These are phyloP conservation scores for Plectosphaerella sp. DNA, from an alignment of 2,329 filamentous ascomycete genomes.

Conservation along the genomic window DNA sequence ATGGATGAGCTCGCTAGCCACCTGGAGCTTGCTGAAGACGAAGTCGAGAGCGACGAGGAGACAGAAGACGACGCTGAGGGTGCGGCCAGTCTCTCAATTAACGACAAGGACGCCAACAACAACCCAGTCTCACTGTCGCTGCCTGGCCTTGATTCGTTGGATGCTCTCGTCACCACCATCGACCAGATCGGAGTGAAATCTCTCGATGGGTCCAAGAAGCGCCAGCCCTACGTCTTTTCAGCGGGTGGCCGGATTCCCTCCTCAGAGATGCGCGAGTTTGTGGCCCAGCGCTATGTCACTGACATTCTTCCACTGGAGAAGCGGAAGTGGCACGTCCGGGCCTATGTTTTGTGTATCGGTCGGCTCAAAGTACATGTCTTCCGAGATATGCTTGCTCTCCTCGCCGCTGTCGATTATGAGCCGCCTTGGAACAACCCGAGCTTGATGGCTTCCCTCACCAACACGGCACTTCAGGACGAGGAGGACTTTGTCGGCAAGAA, in stretches of 20 bases:
- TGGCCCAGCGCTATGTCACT: constrained; percentile 31
- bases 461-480: constrained; percentile 29
- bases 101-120: constrained; percentile 2
- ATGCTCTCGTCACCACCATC: constrained; percentile 23
- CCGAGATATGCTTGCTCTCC: constrained; percentile 27
- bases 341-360: constrained; percentile 29
- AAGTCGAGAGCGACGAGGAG: constrained; percentile 20
- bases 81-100: background rate
- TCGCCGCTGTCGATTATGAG: constrained; percentile 27
- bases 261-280: constrained; percentile 30
- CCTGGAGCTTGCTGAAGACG: constrained; percentile 28
- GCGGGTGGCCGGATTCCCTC: constrained; percentile 29
- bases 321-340: constrained; percentile 31
- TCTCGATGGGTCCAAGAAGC: constrained; percentile 2
- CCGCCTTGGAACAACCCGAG: constrained; percentile 30
- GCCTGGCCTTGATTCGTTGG: constrained; percentile 22
- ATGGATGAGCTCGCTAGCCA: constrained; percentile 27
- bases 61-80: constrained; percentile 8
- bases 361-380: constrained; percentile 32
- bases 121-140: constrained; percentile 14
- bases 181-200: constrained; percentile 1
- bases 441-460: constrained; percentile 28
- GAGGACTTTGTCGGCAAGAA: constrained; percentile 23
- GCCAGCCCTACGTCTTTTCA: constrained; percentile 18
- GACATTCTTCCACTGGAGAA: constrained; percentile 22